Evolutionary conservation across 805 yeast genomes (phyloP).

Genomic region (Trichomonascus vanleenenianus): DNA sequence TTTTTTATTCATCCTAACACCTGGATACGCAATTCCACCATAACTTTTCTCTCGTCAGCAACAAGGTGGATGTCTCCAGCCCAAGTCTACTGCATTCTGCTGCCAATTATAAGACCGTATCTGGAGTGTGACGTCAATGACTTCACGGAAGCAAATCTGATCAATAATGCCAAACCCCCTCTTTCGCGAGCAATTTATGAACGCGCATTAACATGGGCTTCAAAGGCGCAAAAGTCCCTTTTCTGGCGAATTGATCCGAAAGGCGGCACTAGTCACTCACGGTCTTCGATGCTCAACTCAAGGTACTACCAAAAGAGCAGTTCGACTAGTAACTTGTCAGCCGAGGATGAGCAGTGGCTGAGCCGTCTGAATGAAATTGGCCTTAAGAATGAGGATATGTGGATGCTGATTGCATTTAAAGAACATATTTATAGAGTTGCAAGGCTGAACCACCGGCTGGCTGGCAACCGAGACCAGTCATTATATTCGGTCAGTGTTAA

Average conservation of each 20-base stretch:
- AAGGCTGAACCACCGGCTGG: conserved; percentile 6
- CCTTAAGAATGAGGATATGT: conserved; percentile 57
- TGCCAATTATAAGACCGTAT: conserved; percentile 71
- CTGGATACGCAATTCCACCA: conserved; percentile 67
- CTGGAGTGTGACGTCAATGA: conserved; percentile 69
- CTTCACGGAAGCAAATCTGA: conserved; percentile 56
- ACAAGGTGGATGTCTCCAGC: conserved; percentile 61
- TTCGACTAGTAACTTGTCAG: conserved; percentile 7
- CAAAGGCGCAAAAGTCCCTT: conserved; percentile 54
- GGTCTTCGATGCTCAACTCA: background rate
- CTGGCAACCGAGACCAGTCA: background rate
- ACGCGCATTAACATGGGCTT: conserved; percentile 62
- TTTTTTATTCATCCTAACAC: conserved; percentile 79
- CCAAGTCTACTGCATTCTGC: conserved; percentile 73
- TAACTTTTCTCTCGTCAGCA: conserved; percentile 53
- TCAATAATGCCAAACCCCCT: conserved; percentile 62
- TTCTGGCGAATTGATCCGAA: conserved; percentile 56
- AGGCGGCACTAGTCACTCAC: background rate
- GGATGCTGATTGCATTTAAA: conserved; percentile 73
- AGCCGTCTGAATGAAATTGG: conserved; percentile 67
- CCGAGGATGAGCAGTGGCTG: conserved; percentile 44
- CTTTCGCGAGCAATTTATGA: conserved; percentile 58
- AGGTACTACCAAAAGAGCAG: background rate
- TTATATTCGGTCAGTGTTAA: background rate
- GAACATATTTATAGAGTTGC: conserved; percentile 47